Evolutionary conservation across 2,329 filamentous ascomycete species (phyloP).

Genomic region (Alternaria sp.): DNA sequence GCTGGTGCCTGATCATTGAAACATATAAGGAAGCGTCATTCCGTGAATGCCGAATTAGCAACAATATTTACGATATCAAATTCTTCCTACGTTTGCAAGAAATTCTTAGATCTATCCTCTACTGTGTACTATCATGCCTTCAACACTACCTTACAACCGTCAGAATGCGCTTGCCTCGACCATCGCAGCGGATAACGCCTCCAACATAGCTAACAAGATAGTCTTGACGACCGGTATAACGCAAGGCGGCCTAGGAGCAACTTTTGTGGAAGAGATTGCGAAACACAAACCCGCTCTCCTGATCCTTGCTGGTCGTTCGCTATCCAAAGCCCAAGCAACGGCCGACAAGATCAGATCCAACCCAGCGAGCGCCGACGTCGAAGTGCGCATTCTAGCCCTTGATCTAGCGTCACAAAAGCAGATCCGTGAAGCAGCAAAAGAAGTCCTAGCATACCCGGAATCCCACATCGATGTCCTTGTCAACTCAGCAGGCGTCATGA

Average conservation of each 20-base stretch:
- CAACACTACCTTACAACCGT: slow-evolving; percentile 33
- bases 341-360: slow-evolving; percentile 48
- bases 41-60: background rate
- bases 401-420: slow-evolving; percentile 51
- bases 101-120: background rate
- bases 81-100: background rate
- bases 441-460: slow-evolving; percentile 40
- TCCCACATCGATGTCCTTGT: slow-evolving; percentile 55
- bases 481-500: slow-evolving; percentile 54
- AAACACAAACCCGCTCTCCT: slow-evolving; percentile 39
- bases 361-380: slow-evolving; percentile 44
- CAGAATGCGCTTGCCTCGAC: slow-evolving; percentile 34
- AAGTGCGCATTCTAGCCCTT: slow-evolving; percentile 43
- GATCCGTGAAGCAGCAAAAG: slow-evolving; percentile 48
- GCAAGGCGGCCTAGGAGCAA: slow-evolving; percentile 41
- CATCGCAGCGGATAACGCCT: slow-evolving; percentile 54
- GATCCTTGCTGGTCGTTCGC: slow-evolving; percentile 54
- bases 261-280: slow-evolving; percentile 40
- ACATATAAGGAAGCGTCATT: background rate
- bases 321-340: slow-evolving; percentile 53
- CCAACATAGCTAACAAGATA: slow-evolving; percentile 56
- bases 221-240: slow-evolving; percentile 52
- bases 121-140: slow-evolving; percentile 13
- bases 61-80: background rate
- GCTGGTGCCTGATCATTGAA: background rate